Base-by-base conservation (phyloP, 352 stramenopile genomes). In the Phytophthora podocarpi region DNA sequence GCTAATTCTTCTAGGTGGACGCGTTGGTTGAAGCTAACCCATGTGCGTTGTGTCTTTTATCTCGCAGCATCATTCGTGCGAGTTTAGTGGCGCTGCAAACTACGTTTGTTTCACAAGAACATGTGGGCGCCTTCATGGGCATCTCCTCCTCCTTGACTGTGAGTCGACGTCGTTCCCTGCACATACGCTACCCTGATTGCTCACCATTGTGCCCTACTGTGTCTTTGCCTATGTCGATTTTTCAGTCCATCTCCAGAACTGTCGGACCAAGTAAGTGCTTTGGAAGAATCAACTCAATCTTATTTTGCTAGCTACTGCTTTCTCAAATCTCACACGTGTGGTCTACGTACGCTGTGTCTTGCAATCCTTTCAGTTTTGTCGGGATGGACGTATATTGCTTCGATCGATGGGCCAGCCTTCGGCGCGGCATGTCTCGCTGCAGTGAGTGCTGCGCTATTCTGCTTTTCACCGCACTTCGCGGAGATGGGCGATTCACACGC, bases 91-190 rank as follows among this genome's bases (percentile, higher is more conserved):
- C 77, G 4, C 50, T 93, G 3, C 82, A 94, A 59, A 92, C 85
- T 20, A 78, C 79, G 21, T 76, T 90, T 24, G 80, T 94, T 18
- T 64, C 82, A 10, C 77, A 83, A 15, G 78, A 91, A 45, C 83
- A 83, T 27, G 68, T 91, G 13, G 85, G 85, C 3, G 74, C 82
- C 7, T 91, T 93, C 59, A 90, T 93, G 78, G 85, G 85, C 28
- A 76, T 93, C 20, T 91, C 85, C 0, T 89, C 83, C 3, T 92
- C 82, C 5, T 70, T 93, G 34, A 93, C 85, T 65, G 85, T 93
- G 45, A 49, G 52, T 46, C 23, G 5, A 18, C 31, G 23, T 42
- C 15, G 35, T 42, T 39, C 5, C 9, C 20, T 37, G n/a, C 7
- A 48, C 2, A 18, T 20, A 39, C 6, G 5, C 13, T 43, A 21